phyloP scores from a whole-genome alignment of 129 eudicot genomes.

The Solidago caesia region DNA sequence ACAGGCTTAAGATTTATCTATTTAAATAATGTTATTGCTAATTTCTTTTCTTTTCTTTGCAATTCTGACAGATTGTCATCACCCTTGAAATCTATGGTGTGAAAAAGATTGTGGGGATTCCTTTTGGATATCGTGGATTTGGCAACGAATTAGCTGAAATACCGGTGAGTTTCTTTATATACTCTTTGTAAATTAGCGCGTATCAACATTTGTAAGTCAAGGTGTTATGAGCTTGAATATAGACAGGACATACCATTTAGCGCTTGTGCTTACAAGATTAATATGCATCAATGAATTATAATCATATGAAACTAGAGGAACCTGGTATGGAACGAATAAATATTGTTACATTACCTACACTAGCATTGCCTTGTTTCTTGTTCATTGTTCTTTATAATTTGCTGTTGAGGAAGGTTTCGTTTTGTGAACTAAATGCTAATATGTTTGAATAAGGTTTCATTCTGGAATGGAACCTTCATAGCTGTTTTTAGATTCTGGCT shows the following conservation, averaged over 20 bases:
- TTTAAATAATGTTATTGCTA: not conserved
- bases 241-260: not conserved
- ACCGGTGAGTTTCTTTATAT: slow-evolving; percentile 62
- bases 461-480: too few relatives aligned
- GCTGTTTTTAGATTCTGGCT: too few relatives aligned
- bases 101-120: slow-evolving; percentile 54
- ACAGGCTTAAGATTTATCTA: not conserved
- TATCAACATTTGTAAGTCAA: not conserved
- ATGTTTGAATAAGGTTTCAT: too few relatives aligned
- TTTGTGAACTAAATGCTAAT: too few relatives aligned
- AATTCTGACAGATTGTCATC: slow-evolving; percentile 29
- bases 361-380: too few relatives aligned
- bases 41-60: slow-evolving; percentile 15
- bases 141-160: slow-evolving; percentile 69
- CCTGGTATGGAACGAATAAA: not conserved
- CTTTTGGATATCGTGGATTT: slow-evolving; percentile 98
- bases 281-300: not conserved
- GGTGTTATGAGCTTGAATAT: not conserved
- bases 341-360: too few relatives aligned
- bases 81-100: slow-evolving; percentile 17
- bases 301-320: not conserved
- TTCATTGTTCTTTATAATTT: too few relatives aligned
- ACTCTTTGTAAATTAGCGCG: not conserved
- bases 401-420: too few relatives aligned
- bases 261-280: not conserved